These are phyloP conservation scores for Fusarium veterinarium DNA, from an alignment of 2,329 filamentous ascomycete species.

Conservation along the genomic window DNA sequence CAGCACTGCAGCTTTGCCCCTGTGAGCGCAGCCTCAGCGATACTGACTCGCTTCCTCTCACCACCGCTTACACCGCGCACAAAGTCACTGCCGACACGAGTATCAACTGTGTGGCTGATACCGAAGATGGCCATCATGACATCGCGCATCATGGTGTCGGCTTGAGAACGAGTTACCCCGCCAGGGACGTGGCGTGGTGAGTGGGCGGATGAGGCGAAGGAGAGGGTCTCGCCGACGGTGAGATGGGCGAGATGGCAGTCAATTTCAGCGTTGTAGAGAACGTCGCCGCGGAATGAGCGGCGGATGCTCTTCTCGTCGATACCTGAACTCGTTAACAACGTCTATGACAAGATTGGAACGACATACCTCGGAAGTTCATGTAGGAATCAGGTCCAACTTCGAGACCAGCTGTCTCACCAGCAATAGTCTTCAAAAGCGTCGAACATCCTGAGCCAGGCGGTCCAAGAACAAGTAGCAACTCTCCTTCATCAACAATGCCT, in stretches of 20 bases:
- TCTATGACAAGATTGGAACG: accelerated
- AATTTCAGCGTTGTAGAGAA: conserved; percentile 73
- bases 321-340: conserved; percentile 17
- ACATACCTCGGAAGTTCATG: conserved; percentile 65
- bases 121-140: conserved; percentile 81
- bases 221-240: conserved; percentile 73
- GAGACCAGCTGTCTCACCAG: conserved; percentile 60
- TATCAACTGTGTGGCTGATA: conserved; percentile 78
- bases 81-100: conserved; percentile 75
- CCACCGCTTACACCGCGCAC: conserved; percentile 80
- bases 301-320: conserved; percentile 51
- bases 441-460: conserved; percentile 65
- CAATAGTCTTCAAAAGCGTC: conserved; percentile 68
- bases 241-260: conserved; percentile 75
- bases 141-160: conserved; percentile 51
- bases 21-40: conserved; percentile 70
- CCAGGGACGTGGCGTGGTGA: conserved; percentile 66
- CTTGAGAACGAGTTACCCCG: conserved; percentile 20
- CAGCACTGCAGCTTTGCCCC: conserved; percentile 47
- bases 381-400: conserved; percentile 41
- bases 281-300: conserved; percentile 62
- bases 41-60: conserved; percentile 81
- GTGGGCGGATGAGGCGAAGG: conserved; percentile 71
- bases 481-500: conserved; percentile 46
- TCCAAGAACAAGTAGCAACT: conserved; percentile 57